Evolutionary conservation across 1,139 yeast genomes (phyloP), one percentile per base, ranked within the genome.

Genomic region (Geotrichum candidum): DNA sequence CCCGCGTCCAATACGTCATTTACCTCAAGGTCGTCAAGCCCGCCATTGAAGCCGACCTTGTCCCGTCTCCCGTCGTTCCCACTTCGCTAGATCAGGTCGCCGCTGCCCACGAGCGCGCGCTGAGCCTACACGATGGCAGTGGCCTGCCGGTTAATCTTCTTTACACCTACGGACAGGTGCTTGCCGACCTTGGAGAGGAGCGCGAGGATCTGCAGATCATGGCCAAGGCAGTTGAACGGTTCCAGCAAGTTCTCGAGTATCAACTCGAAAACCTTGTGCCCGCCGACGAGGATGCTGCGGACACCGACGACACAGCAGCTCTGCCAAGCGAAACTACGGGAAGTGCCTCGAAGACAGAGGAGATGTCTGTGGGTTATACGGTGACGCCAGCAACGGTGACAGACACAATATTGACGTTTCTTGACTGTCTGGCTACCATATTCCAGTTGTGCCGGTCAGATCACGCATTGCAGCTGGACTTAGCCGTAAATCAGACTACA

Each of bases 121-220:
- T 65, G 48, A 41, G 38, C 56, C 58, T 18, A 61, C 53, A n/a
- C 41, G 65, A 62, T 2, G 56, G 48, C 18, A 64, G 61, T 15
- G 22, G 48, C 27, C 51, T 61, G 50, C 63, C 63, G n/a, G 55
- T 66, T 27, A 74, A 71, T 59, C 63, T 69, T 60, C 58, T 68
- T 53, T 70, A 68, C 62, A 71, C 71, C 51, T 68, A 66, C 61
- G 73, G 68, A 0, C 74, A 70, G 63, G 71, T 68, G 2, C 60
- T 69, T 52, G 64, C 65, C 3, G 73, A 70, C 45, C 65, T 65
- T 1, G 73, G 71, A 5, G 73, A 70, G 53, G 72, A 69, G 45
- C 41, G 52, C 3, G 69, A 68, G 22, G 58, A 64, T 22, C 50
- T 60, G 38, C 63, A 56, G 27, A 59, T 57, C 54, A 62, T 65